These are phyloP conservation scores for Triticum monococcum DNA, from an alignment of 176 grass and related monocot species.

Conservation along the genomic window DNA sequence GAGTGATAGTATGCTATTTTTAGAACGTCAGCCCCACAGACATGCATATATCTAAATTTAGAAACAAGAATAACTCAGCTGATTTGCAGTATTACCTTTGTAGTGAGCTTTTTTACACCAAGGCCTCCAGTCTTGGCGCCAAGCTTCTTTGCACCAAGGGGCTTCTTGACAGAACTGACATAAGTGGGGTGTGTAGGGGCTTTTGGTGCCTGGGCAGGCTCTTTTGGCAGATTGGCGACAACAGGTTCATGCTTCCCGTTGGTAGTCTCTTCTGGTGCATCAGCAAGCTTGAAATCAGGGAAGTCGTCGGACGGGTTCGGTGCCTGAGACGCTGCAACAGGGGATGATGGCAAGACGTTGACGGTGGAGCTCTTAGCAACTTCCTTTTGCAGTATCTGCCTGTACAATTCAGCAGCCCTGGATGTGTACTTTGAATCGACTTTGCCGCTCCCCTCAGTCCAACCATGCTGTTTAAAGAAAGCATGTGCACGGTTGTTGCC, in stretches of 20 bases:
- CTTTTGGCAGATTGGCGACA: constrained; percentile 41
- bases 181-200: constrained; percentile 45
- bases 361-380: constrained; percentile 51
- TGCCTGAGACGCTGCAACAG: constrained; percentile 34
- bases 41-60: neutral
- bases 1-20: neutral
- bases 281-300: constrained; percentile 62
- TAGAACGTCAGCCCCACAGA: neutral
- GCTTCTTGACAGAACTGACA: constrained; percentile 63
- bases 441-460: constrained; percentile 58
- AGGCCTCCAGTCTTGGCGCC: constrained; percentile 73
- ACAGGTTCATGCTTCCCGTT: constrained; percentile 56
- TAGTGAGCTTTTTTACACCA: constrained; percentile 78
- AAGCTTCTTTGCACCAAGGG: constrained; percentile 70
- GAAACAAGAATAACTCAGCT: neutral
- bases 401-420: constrained; percentile 74
- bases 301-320: constrained; percentile 35
- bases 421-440: constrained; percentile 78
- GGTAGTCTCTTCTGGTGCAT: constrained; percentile 37
- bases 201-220: constrained; percentile 46
- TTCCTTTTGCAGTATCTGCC: constrained; percentile 72
- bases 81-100: constrained; percentile 41
- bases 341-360: constrained; percentile 50
- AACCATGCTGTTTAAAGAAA: constrained; percentile 89
- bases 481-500: constrained; percentile 71